These are phyloP conservation scores for Arachis monticola DNA, from an alignment of 331 rosid species.

Conservation along the genomic window DNA sequence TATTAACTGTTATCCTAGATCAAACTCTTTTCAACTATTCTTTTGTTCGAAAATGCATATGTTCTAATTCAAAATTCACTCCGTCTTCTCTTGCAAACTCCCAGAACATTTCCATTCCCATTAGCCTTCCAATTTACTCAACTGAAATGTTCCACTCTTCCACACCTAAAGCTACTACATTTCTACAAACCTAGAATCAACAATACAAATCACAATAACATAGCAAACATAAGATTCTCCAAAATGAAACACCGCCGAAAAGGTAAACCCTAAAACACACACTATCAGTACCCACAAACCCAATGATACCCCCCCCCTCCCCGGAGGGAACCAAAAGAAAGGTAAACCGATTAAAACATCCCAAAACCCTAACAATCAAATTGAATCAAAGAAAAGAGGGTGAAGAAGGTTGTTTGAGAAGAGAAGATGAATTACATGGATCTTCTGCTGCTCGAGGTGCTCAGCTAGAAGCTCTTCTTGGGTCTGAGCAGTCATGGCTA, in stretches of 20 bases:
- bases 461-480: constrained; percentile 90
- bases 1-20: not conserved
- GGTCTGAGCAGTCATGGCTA: constrained; percentile 80
- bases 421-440: constrained; percentile 54
- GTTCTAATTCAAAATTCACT: not conserved
- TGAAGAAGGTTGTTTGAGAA: not conserved
- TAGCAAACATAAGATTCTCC: not conserved
- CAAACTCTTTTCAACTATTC: not conserved
- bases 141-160: not conserved
- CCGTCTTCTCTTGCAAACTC: not conserved
- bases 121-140: not conserved
- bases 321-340: not conserved
- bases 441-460: constrained; percentile 76
- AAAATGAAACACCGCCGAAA: not conserved
- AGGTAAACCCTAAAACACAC: not conserved
- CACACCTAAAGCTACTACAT: not conserved
- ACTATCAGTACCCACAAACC: not conserved
- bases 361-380: not conserved
- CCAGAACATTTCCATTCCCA: not conserved
- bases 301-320: too few species aligned
- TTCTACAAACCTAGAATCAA: constrained; percentile 1
- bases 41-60: not conserved
- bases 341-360: not conserved
- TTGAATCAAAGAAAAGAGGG: not conserved
- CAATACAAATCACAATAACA: not conserved